phyloP scores from a whole-genome alignment of 179 eudicot species.

The Pouteria campechiana region DNA sequence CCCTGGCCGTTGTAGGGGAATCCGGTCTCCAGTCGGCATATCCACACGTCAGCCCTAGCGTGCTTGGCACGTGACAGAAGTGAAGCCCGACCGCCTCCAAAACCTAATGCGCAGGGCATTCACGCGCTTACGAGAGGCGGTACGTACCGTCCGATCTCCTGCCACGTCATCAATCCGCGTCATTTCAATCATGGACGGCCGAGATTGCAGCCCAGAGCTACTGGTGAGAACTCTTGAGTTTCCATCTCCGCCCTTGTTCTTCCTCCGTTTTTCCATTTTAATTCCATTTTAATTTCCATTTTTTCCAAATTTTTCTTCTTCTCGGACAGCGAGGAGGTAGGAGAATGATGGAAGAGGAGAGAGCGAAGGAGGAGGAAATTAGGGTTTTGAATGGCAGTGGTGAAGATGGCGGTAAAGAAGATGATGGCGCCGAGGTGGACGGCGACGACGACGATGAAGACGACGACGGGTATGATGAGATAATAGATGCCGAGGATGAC shows the following conservation, averaged over 20 bases:
- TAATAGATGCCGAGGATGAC: slow-evolving; percentile 35
- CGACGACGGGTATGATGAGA: slow-evolving; percentile 35
- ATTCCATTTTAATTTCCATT: background rate
- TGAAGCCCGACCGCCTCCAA: no score
- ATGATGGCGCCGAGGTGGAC: slow-evolving; percentile 28
- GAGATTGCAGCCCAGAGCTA: slow-evolving; percentile 30
- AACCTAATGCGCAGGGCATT: no score
- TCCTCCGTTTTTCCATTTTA: slow-evolving; percentile 2
- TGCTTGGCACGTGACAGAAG: no score
- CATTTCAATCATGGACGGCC: slow-evolving; percentile 26
- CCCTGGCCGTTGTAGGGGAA: no score
- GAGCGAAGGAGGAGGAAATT: slow-evolving; percentile 16
- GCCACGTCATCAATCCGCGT: slow-evolving; percentile 57
- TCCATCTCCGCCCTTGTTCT: slow-evolving; percentile 13
- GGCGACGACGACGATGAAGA: slow-evolving; percentile 34
- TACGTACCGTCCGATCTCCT: slow-evolving; percentile 29
- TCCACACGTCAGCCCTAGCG: no score
- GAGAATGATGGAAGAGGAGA: slow-evolving; percentile 25
- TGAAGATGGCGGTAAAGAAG: slow-evolving; percentile 15
- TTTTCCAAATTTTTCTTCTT: background rate
- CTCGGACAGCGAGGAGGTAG: background rate
- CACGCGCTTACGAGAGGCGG: no score
- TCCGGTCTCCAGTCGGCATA: no score
- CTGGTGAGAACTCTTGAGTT: slow-evolving; percentile 30
- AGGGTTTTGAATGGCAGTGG: slow-evolving; percentile 20